Percentiles rank a stretch among this genome's conserved stretches.
phyloP scores from a whole-genome alignment of 768 basidiomycete genomes.

The Lentinula guzmanii region DNA sequence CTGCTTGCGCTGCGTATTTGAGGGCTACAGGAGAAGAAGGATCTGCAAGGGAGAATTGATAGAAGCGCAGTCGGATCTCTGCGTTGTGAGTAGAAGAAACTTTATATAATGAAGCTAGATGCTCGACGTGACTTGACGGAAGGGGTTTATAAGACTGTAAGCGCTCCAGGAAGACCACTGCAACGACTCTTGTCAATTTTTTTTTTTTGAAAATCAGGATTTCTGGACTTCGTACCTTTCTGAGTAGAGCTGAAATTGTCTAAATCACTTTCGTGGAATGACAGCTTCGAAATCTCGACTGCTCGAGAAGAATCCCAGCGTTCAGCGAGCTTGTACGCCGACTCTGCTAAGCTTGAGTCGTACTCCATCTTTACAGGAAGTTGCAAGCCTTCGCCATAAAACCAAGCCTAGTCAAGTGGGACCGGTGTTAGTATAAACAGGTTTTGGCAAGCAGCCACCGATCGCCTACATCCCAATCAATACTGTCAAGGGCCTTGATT shows the following conservation, averaged over 20 bases:
- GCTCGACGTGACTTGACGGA: constrained; percentile 49
- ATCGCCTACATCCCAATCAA: constrained; percentile 71
- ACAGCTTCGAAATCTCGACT: constrained; percentile 35
- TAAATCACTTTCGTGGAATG: constrained; percentile 59
- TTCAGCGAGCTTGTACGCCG: constrained; percentile 66
- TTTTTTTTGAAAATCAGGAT: neutral
- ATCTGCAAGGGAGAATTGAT: constrained; percentile 59
- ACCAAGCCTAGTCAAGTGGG: constrained; percentile 54
- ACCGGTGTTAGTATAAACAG: neutral
- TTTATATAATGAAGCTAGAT: constrained; percentile 52
- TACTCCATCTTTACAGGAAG: constrained; percentile 75
- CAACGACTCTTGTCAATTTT: neutral
- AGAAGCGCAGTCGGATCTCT: constrained; percentile 77
- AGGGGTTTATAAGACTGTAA: constrained; percentile 59
- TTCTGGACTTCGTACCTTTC: constrained; percentile 39
- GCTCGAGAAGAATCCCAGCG: constrained; percentile 67
- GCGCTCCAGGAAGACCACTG: constrained; percentile 82
- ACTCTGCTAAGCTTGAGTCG: constrained; percentile 62
- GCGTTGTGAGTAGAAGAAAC: constrained; percentile 56
- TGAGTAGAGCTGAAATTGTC: constrained; percentile 67
- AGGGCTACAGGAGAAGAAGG: constrained; percentile 39
- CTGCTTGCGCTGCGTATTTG: constrained; percentile 46
- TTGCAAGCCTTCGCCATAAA: constrained; percentile 70
- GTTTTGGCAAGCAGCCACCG: neutral
- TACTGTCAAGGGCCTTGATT: constrained; percentile 54